Conservation (phyloP, 2,329 filamentous ascomycete species). For the Mariannaea elegans region DNA sequence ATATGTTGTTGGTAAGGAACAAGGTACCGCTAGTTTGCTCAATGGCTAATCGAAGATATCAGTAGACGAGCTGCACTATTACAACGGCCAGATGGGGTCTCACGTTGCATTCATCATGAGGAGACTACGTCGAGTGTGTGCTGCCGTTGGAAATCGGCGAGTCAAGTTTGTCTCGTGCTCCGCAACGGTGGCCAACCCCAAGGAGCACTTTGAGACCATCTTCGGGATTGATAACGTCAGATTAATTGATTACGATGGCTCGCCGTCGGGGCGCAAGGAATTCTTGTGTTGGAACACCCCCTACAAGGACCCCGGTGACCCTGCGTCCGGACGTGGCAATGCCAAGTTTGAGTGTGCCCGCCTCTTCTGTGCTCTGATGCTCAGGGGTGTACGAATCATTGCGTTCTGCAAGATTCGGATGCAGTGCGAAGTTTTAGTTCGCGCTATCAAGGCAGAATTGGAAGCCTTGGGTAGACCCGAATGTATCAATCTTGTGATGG, state of each 20-base stretch:
- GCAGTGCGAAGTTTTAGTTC: constrained; percentile 85
- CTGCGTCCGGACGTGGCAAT: constrained; percentile 85
- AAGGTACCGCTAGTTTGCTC: background rate
- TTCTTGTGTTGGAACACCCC: constrained; percentile 99
- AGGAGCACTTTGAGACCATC: constrained; percentile 91
- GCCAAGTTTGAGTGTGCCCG: constrained; percentile 86
- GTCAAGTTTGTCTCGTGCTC: constrained; percentile 96
- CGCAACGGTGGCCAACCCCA: constrained; percentile 92
- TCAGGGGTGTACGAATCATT: constrained; percentile 90
- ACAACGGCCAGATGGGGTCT: constrained; percentile 93
- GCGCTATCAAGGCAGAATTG: constrained; percentile 82
- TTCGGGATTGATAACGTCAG: constrained; percentile 86
- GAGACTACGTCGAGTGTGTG: constrained; percentile 84
- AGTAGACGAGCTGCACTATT: constrained; percentile 92
- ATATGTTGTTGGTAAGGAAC: constrained; percentile 76
- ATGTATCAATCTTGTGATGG: constrained; percentile 85
- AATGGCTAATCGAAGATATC: constrained; percentile 15
- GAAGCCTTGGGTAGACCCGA: constrained; percentile 76
- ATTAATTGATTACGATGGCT: constrained; percentile 90
- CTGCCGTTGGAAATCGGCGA: constrained; percentile 84
- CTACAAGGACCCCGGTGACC: constrained; percentile 87
- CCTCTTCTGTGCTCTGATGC: constrained; percentile 87
- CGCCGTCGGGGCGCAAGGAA: constrained; percentile 88
- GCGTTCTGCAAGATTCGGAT: constrained; percentile 90
- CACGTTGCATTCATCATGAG: constrained; percentile 97